A percentile compares a stretch with the other conserved stretches of the same genome.
phyloP scores from a whole-genome alignment of 495 filamentous ascomycete genomes.

The Aspergillus baeticus region DNA sequence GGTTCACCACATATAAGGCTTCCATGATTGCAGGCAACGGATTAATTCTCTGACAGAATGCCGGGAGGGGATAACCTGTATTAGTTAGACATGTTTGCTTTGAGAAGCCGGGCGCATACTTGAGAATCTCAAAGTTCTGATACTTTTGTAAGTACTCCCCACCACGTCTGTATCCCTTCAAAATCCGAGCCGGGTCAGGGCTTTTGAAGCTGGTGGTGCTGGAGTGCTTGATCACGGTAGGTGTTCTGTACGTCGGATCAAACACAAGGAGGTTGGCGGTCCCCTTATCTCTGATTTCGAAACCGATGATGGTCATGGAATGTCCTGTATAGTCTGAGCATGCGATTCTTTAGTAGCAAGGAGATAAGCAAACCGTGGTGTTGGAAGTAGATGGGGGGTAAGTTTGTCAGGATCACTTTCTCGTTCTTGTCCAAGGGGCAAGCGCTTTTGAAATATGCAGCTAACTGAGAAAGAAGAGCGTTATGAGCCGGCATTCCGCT shows the following conservation, averaged over 20 bases:
- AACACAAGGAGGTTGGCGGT: conserved; percentile 76
- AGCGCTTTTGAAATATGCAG: conserved; percentile 67
- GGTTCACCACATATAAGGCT: too few relatives aligned
- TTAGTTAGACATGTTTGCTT: conserved; percentile 7
- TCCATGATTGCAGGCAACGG: background rate
- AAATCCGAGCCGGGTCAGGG: conserved; percentile 50
- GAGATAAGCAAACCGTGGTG: conserved; percentile 57
- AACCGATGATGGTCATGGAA: conserved; percentile 87
- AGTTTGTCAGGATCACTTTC: conserved; percentile 64
- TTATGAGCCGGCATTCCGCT: conserved; percentile 48
- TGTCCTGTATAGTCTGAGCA: conserved; percentile 54
- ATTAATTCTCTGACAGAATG: background rate
- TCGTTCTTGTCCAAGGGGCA: conserved; percentile 30
- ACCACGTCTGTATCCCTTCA: conserved; percentile 72
- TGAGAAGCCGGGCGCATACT: conserved; percentile 45
- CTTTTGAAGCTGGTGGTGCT: conserved; percentile 40
- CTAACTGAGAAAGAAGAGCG: conserved; percentile 63
- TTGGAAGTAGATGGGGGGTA: conserved; percentile 90
- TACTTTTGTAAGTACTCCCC: conserved; percentile 66
- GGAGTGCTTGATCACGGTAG: conserved; percentile 57
- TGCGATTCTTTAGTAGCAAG: background rate
- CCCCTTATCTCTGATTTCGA: conserved; percentile 69
- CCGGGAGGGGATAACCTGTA: conserved; percentile 8
- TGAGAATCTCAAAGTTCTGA: conserved; percentile 73
- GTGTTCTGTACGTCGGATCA: conserved; percentile 81